A percentile compares a stretch with the other conserved stretches of the same genome.
Evolutionary conservation across 192 early-diverging fungal species (phyloP).

Genomic region (Entrophospora sp.): DNA sequence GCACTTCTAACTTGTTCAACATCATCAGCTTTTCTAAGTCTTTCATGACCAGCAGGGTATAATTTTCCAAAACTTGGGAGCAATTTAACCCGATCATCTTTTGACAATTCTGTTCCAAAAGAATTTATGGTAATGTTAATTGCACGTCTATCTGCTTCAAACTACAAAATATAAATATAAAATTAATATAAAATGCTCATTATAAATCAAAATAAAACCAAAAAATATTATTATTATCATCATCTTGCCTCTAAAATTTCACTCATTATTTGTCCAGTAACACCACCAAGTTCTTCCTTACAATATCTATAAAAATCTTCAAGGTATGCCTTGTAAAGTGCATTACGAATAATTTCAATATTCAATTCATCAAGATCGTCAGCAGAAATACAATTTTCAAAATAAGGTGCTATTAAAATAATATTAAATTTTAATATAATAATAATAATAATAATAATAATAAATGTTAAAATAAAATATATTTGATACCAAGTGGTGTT

Average conservation of each 20-base stretch:
- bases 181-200: neutral
- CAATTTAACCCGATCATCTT: conserved; percentile 92
- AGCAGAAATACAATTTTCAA: conserved; percentile 91
- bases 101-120: conserved; percentile 92
- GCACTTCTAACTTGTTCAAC: conserved; percentile 85
- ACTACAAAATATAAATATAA: conserved; percentile 36
- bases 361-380: conserved; percentile 99
- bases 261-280: conserved; percentile 87
- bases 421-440: neutral
- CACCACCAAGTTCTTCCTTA: conserved; percentile 59
- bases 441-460: neutral
- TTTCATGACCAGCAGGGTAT: conserved; percentile 83
- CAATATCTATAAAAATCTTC: conserved; percentile 97
- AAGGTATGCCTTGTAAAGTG: conserved; percentile 95
- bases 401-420: conserved; percentile 73
- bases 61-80: conserved; percentile 87
- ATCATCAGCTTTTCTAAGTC: conserved; percentile 84
- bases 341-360: conserved; percentile 99
- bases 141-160: conserved; percentile 96
- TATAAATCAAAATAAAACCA: neutral
- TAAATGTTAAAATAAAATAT: neutral
- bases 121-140: conserved; percentile 99
- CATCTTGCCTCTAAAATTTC: conserved; percentile 72
- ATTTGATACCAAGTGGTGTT: conserved; percentile 73
- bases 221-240: neutral